These are phyloP conservation scores for Solanum sitiens DNA, from an alignment of 257 asterid species.

Conservation along the genomic window DNA sequence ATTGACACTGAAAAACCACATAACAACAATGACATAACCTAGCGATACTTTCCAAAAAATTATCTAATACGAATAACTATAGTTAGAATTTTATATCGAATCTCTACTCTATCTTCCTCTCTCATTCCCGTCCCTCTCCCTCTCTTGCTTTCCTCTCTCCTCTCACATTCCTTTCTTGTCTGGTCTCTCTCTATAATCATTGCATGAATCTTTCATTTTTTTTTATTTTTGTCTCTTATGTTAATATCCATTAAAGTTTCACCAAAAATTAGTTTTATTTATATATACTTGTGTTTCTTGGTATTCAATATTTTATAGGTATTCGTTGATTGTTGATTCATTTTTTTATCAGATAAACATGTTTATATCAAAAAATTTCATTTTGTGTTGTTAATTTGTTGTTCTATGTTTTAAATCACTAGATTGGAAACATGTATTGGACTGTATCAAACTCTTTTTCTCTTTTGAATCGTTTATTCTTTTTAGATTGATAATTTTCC, in stretches of 20 bases:
- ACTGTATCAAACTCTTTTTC: neutral
- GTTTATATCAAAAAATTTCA: too few relatives aligned
- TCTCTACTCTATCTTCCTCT: too few relatives aligned
- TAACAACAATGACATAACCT: too few relatives aligned
- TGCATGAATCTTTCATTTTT: neutral
- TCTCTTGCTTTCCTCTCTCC: neutral
- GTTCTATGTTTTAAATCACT: neutral
- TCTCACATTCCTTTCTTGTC: neutral
- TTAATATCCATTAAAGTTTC: neutral
- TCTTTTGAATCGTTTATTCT: neutral
- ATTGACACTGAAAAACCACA: neutral
- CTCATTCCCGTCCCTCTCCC: neutral
- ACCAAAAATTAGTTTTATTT: neutral
- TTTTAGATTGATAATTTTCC: too few relatives aligned
- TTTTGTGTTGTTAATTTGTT: too few relatives aligned
- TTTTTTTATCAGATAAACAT: too few relatives aligned
- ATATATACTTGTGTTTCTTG: too few relatives aligned
- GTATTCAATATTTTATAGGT: too few relatives aligned
- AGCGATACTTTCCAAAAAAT: neutral
- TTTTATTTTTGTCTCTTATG: neutral
- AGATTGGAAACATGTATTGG: neutral
- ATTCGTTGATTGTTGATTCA: neutral
- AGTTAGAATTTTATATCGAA: too few relatives aligned
- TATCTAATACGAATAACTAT: neutral
- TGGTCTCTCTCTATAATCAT: neutral